A percentile compares a stretch with the other conserved stretches of the same genome.
phyloP scores from a whole-genome alignment of 2,329 filamentous ascomycete species.

The Sphaerulina musiva region DNA sequence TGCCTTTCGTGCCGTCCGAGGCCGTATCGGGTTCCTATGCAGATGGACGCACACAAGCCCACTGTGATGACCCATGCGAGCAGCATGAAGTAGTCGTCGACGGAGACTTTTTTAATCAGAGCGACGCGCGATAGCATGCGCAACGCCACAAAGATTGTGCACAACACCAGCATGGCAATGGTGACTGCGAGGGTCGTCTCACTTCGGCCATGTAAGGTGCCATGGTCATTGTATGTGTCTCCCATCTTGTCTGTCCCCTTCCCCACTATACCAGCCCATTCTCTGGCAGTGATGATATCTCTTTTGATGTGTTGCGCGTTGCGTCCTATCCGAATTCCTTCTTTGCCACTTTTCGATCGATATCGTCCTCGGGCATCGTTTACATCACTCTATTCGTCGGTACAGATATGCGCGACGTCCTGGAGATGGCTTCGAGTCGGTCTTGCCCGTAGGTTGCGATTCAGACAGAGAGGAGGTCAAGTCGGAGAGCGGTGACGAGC shows the following conservation, averaged over 20 bases:
- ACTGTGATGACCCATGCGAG: slow-evolving; percentile 69
- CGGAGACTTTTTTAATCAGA: slow-evolving; percentile 64
- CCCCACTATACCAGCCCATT: slow-evolving; percentile 14
- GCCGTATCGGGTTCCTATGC: slow-evolving; percentile 57
- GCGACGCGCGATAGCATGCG: slow-evolving; percentile 66
- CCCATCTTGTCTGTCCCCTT: slow-evolving; percentile 16
- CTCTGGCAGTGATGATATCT: not conserved
- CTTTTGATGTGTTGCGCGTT: not conserved
- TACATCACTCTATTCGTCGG: not conserved
- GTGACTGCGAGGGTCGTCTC: slow-evolving; percentile 61
- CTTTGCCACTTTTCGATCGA: slow-evolving; percentile 5
- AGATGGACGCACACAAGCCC: slow-evolving; percentile 61
- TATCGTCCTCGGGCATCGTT: slow-evolving; percentile 6
- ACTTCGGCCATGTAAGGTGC: slow-evolving; percentile 29
- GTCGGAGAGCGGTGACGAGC: not conserved
- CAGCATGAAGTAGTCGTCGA: slow-evolving; percentile 77
- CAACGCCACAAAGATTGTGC: slow-evolving; percentile 67
- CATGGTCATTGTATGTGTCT: slow-evolving; percentile 21
- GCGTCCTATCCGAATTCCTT: slow-evolving; percentile 2
- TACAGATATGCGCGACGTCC: not conserved
- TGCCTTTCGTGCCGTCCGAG: slow-evolving; percentile 61
- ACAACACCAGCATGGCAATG: slow-evolving; percentile 60
- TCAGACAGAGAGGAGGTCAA: not conserved
- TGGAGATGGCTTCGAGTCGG: not conserved
- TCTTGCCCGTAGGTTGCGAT: not conserved